A percentile compares a stretch with the other conserved stretches of the same genome.
Evolutionary conservation across 2,329 filamentous ascomycete genomes (phyloP).

Genomic region (Bipolaris sorokiniana): DNA sequence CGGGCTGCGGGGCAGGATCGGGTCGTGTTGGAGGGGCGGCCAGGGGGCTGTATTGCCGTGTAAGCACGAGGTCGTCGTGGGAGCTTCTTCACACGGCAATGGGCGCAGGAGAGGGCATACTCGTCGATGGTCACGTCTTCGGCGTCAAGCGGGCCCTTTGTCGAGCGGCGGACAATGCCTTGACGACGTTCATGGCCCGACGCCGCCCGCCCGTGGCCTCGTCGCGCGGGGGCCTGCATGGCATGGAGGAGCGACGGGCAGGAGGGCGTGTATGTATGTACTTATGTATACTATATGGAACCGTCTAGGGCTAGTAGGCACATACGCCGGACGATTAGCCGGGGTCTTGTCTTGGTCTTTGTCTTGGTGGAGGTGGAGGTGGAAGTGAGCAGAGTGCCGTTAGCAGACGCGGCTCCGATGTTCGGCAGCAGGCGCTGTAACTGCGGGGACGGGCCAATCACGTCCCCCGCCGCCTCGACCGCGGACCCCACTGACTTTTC

Average conservation of each 20-base stretch:
- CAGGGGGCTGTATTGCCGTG: constrained; percentile 30
- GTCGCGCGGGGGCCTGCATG: constrained; percentile 19
- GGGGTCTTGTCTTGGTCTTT: too few species aligned
- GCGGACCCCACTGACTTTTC: constrained; percentile 21
- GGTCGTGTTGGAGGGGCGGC: constrained; percentile 29
- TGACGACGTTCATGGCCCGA: constrained; percentile 43
- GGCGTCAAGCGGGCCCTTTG: constrained; percentile 73
- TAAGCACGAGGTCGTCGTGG: constrained; percentile 13
- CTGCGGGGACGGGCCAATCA: constrained; percentile 23
- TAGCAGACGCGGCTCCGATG: constrained; percentile 11
- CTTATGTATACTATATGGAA: background rate
- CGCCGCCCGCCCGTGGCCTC: constrained; percentile 38
- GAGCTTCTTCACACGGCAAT: constrained; percentile 7
- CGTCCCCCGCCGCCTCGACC: background rate
- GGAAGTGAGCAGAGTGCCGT: background rate
- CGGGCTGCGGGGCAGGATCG: constrained; percentile 26
- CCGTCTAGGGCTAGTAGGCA: background rate
- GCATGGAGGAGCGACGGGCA: background rate
- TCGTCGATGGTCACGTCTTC: constrained; percentile 72
- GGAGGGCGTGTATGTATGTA: background rate
- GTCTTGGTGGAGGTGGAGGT: background rate
- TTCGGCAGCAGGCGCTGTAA: constrained; percentile 10
- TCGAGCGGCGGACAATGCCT: constrained; percentile 66
- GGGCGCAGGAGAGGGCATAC: constrained; percentile 35
- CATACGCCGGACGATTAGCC: too few species aligned